Percentiles rank a stretch among this genome's conserved stretches.
Evolutionary conservation across 306 rosid species (phyloP).

Genomic region (Cicer chorassanicum): DNA sequence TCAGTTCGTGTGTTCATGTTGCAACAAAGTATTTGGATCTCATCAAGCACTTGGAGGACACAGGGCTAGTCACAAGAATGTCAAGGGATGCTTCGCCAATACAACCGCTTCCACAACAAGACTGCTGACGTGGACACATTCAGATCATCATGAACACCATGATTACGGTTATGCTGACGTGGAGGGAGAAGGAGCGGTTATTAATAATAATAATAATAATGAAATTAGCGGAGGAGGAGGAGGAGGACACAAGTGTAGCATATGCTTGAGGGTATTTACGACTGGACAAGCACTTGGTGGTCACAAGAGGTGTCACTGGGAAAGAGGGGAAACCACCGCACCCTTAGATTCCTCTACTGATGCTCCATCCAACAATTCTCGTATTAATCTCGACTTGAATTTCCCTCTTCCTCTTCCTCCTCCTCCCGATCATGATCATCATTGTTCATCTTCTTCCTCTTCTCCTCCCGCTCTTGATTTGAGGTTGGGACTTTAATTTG

Average conservation of each 20-base stretch:
- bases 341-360: not conserved
- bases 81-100: slow-evolving; percentile 71
- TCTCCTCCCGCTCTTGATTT: slow-evolving; percentile 64
- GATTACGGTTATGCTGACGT: not conserved
- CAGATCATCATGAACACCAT: not conserved
- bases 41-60: slow-evolving; percentile 86
- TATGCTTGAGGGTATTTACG: slow-evolving; percentile 60
- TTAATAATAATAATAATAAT: too few species aligned
- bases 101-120: not conserved
- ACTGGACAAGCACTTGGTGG: slow-evolving; percentile 76
- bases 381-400: not conserved
- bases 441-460: slow-evolving; percentile 10
- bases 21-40: slow-evolving; percentile 80
- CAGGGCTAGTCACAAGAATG: slow-evolving; percentile 78
- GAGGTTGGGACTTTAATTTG: slow-evolving; percentile 61
- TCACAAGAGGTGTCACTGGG: slow-evolving; percentile 78
- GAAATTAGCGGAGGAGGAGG: not conserved
- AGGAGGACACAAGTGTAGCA: slow-evolving; percentile 54
- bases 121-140: slow-evolving; percentile 1
- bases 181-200: slow-evolving; percentile 19
- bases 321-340: slow-evolving; percentile 44
- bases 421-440: slow-evolving; percentile 9
- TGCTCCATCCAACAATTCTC: not conserved
- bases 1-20: slow-evolving; percentile 70
- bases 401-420: slow-evolving; percentile 48